Evolutionary conservation across 1,284 basidiomycete species (phyloP), one percentile per base, ranked within the genome.

Genomic region (Sphagnurus paluster): DNA sequence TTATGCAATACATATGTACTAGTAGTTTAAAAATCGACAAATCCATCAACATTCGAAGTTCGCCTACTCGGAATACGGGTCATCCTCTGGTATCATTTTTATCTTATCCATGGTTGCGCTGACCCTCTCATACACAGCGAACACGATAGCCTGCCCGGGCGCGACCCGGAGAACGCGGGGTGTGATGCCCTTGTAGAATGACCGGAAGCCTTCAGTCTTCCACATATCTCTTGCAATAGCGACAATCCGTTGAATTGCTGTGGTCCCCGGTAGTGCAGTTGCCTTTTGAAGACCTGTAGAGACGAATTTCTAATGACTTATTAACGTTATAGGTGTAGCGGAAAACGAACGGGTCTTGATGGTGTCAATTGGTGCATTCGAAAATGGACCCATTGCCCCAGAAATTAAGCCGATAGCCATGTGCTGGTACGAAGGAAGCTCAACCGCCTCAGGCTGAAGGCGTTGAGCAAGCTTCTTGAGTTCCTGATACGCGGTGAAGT

Each of bases 401-500:
- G 93, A 97, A 58, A 99, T 86, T 47, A 99, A 76, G 47, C 96
- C 96, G 50, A 99, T 93, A 28, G 89, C 52, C 81, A 96, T 93
- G 56, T 96, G 94, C 65, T 98, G 94, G 69, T 92, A 98, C 33
- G 90, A 92, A 1, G 96, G 97, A 44, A 99, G 77, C 33, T 87
- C 81, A 8, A 67, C 69, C 33, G 81, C 57, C 32, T 87, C 79
- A 10, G 93, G 93, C 66, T 99, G 96, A 56, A 79, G 71, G 47
- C 70, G 70, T 50, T 89, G 79, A 23, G 90, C 88, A 46, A 84
- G 60, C 63, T 87, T 89, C 76, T 98, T 98, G 59, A 98, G 76
- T 66, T 98, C 92, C 68, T 98, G 96, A 74, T 99, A 99, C 30
- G 91, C 93, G 4, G 96, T 99, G 62, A 99, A 99, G 70, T 99